A percentile compares a stretch with the other conserved stretches of the same genome.
Conservation (phyloP, 257 asterid species). For the Sherardia arvensis region DNA sequence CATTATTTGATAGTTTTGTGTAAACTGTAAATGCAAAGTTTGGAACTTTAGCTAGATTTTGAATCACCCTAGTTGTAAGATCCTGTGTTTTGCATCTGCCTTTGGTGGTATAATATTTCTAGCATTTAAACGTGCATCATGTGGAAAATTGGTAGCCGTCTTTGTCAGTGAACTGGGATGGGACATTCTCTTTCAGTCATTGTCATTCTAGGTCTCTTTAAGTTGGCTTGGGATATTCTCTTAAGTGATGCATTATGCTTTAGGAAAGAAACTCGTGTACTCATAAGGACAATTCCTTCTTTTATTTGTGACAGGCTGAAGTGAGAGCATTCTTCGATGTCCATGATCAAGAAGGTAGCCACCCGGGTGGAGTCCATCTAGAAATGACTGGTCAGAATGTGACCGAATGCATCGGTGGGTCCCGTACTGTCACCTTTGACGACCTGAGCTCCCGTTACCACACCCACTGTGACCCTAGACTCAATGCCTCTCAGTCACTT, state of each 20-base stretch:
- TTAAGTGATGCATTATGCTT: neutral
- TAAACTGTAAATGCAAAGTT: neutral
- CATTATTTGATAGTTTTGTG: slow-evolving; percentile 1
- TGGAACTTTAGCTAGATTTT: neutral
- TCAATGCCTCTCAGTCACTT: slow-evolving; percentile 71
- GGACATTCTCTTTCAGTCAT: slow-evolving; percentile 1
- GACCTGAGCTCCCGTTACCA: slow-evolving; percentile 78
- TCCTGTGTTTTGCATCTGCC: neutral
- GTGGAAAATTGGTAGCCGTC: slow-evolving; percentile 24
- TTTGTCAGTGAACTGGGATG: slow-evolving; percentile 22
- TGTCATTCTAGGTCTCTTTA: slow-evolving; percentile 1
- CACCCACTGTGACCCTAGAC: slow-evolving; percentile 78
- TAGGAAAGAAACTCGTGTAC: neutral
- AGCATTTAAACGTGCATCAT: neutral
- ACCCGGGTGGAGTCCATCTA: slow-evolving; percentile 73
- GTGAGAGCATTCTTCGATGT: slow-evolving; percentile 83
- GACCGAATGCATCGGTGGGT: slow-evolving; percentile 83
- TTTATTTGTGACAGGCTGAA: slow-evolving; percentile 47
- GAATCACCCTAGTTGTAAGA: slow-evolving; percentile 6
- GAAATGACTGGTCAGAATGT: slow-evolving; percentile 92
- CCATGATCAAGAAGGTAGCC: slow-evolving; percentile 85
- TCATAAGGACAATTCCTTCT: neutral
- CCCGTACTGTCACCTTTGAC: slow-evolving; percentile 62
- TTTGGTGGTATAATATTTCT: neutral
- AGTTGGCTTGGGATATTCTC: slow-evolving; percentile 15